Evolutionary conservation across 495 filamentous ascomycete genomes (phyloP), one percentile per base, ranked within the genome.

Genomic region (Aspergillus cristatus): DNA sequence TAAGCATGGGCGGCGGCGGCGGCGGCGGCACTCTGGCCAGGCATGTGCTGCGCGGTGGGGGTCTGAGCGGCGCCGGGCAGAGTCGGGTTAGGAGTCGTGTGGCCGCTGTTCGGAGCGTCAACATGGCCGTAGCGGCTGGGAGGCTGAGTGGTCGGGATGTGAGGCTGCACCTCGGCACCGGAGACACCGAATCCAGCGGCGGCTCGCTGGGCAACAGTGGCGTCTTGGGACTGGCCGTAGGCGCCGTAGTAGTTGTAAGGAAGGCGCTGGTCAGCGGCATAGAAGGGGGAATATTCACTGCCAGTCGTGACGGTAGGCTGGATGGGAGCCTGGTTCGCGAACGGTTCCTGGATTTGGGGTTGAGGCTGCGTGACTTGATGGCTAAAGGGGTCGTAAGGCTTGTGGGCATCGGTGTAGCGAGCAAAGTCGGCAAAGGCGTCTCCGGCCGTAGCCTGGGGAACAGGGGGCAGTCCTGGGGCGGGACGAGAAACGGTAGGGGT

Each of bases 71-170:
- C 80, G 18, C 65, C 72, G 43, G 82, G 81, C 38, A 83, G 63
- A 26, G 79, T 78, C 16, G 84, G 86, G 57, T 90, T 90, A 6
- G 89, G 87, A 4, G 90, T 95, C 28, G 80, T 88, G 50, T 93
- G 82, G 12, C 85, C 89, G 52, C 83, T 88, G 60, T 78, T 81
- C 55, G 86, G 83, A 28, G 82, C 72, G 28, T 94, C 91, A 29
- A 71, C 63, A 22, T 76, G 74, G 25, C 80, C 75, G 57, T 82
- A 90, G 31, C 85, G 79, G 43, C 76, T 81, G 7, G 63, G 69
- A 41, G 74, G 68, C 46, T 79, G 76, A 20, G 76, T 75, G 41
- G 82, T 79, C 7, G 84, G 78, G 41, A 86, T 75, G 48, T 88
- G 85, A 58, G 81, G 81, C 39, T 84, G 63, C 43, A 76, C 78